Percentiles rank a stretch among this genome's conserved stretches.
Evolutionary conservation across 2,329 filamentous ascomycete species (phyloP).

Genomic region (Aureobasidium sp.): DNA sequence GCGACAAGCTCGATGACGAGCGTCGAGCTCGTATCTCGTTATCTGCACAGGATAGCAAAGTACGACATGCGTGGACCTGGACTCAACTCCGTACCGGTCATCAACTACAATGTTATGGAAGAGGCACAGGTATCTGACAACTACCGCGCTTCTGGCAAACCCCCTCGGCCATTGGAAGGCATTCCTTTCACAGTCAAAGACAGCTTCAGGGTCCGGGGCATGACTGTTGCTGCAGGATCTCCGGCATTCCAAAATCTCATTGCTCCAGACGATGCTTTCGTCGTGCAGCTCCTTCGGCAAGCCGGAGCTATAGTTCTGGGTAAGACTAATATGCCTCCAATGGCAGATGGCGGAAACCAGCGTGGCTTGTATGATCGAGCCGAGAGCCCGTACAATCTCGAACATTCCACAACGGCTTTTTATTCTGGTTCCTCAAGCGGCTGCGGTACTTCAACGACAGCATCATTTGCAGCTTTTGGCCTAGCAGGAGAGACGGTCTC

Average conservation of each 20-base stretch:
- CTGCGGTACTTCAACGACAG: slow-evolving; percentile 44
- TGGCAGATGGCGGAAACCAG: slow-evolving; percentile 54
- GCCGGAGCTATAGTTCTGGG: slow-evolving; percentile 49
- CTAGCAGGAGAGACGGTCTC: slow-evolving; percentile 51
- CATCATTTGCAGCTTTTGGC: slow-evolving; percentile 48
- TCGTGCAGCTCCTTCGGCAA: slow-evolving; percentile 40
- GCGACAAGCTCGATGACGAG: background rate
- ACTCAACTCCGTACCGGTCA: slow-evolving; percentile 44
- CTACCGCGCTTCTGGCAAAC: slow-evolving; percentile 33
- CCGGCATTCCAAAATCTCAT: slow-evolving; percentile 47
- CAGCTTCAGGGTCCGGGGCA: slow-evolving; percentile 47
- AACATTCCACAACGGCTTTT: slow-evolving; percentile 49
- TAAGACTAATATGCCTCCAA: slow-evolving; percentile 54
- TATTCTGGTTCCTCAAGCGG: slow-evolving; percentile 55
- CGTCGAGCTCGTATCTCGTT: background rate
- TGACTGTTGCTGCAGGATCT: slow-evolving; percentile 49
- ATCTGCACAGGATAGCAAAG: background rate
- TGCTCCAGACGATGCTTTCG: slow-evolving; percentile 47
- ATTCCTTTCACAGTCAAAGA: slow-evolving; percentile 55
- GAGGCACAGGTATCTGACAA: slow-evolving; percentile 44
- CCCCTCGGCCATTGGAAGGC: slow-evolving; percentile 43
- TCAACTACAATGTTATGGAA: slow-evolving; percentile 41
- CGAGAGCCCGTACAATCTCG: slow-evolving; percentile 49
- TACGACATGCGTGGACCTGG: slow-evolving; percentile 39
- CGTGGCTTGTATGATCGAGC: slow-evolving; percentile 51